Evolutionary conservation across 306 rosid species (phyloP), one percentile per base, ranked within the genome.

Genomic region (Echinosophora koreensis): DNA sequence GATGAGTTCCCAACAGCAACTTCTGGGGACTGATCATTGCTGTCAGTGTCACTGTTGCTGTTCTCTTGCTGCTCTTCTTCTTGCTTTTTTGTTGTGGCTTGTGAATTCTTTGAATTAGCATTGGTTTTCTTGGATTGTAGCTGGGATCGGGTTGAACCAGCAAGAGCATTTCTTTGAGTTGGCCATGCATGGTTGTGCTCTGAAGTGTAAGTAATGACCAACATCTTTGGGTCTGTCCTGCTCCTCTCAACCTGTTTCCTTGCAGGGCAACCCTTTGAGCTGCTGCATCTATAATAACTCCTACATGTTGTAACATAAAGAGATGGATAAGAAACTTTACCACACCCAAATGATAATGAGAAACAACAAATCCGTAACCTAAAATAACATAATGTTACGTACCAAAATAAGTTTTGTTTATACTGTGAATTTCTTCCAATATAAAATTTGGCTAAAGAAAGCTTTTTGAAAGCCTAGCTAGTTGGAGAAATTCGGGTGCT

Each of bases 181-280:
- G 97, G 97, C 97, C 97, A 92, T 69, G 97, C 88, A 82, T 92
- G 97, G 77, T 90, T 92, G 89, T 92, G 97, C 79, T 92, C 97
- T 3, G 96, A 92, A 8, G 97, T 92, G 88, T 92, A 92, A 5
- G 97, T 90, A 17, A 92, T 88, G 42, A 92, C 96, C 85, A 92
- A 79, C 96, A 92, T 86, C 86, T 92, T 92, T 52, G 97, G 93
- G 59, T 92, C 93, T 41, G 90, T 84, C 35, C 96, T 87, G 81
- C 96, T 90, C 28, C 97, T 81, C 84, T 92, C 97, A 8, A 92
- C 97, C 66, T 92, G 97, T 82, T 92, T 92, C 75, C 97, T 87
- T 11, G 97, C 97, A 5, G 92, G 84, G 72, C 97, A 92, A 13
- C 97, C 97, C 87, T 92, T 92, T 46, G 97, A 90, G 82, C 96